Evolutionary conservation across 2,329 filamentous ascomycete species (phyloP), one percentile per base, ranked within the genome.

Genomic region (Exophiala bonariae): DNA sequence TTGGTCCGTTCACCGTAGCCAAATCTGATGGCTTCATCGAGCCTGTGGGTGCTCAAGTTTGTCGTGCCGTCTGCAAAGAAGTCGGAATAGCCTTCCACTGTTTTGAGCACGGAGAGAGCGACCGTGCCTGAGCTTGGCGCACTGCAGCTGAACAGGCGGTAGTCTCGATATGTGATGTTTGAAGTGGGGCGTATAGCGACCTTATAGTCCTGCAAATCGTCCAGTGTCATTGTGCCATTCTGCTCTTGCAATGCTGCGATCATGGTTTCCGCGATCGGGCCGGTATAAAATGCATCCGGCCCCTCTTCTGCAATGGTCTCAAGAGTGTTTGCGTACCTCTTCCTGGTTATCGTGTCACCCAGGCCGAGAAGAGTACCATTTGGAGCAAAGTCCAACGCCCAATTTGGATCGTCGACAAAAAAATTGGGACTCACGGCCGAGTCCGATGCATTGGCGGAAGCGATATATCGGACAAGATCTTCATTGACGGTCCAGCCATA

Each of bases 1-100:
- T 84, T 77, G n/a, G 82, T 77, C 47, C 90, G 83, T 59, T 86
- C 73, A 3, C 85, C 90, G 63, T 96, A 97, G 2, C 82, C 90
- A 65, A 95, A 97, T 17, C 89, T 81, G 72, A 96, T 89, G 10
- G 90, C 86, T 73, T 97, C 93, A 61, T 89, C 82, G 55, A 96
- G 78, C 11, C 87, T 81, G 67, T 97, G 93, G 1, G 85, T 85
- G 30, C 84, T 89, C 0, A 95, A 70, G 57, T 89, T 84, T 16
- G 79, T 56, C 14, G 67, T 70, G 34, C 79, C 70, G 1, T 71
- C 67, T 10, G 81, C 69, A 14, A 81, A 83, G 38, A 92, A 82
- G 30, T 71, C 66, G 0, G 79, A 69, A 60, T 89, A 95, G 14
- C 87, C 86, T 65, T 92, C 85, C 66, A 96, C 78, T 23, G 85